phyloP scores from a whole-genome alignment of 148 eudicot genomes.

The Fagopyrum homotropicum region DNA sequence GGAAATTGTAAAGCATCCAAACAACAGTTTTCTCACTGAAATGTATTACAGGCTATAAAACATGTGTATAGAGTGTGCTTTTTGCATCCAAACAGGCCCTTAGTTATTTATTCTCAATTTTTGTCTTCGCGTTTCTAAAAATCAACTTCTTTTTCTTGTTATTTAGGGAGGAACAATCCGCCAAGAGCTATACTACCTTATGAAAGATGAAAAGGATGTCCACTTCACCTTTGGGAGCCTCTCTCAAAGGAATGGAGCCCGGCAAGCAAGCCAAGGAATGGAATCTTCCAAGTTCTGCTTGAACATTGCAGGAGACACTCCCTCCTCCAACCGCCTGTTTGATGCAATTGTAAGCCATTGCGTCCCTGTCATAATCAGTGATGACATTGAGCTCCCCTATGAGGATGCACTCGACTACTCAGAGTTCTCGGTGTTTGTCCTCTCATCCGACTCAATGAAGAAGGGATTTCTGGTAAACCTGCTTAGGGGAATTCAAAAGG shows the following conservation, averaged over 20 bases:
- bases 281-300: conserved; percentile 78
- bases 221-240: conserved; percentile 80
- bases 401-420: conserved; percentile 82
- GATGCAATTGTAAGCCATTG: conserved; percentile 93
- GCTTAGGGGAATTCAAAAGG: conserved; percentile 49
- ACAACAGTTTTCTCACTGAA: too few relatives aligned
- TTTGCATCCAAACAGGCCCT: too few relatives aligned
- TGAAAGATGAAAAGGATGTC: conserved; percentile 78
- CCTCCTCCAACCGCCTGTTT: conserved; percentile 87
- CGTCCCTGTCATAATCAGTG: conserved; percentile 89
- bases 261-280: conserved; percentile 77
- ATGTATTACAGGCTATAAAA: too few relatives aligned
- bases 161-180: conserved; percentile 80
- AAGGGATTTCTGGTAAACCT: conserved; percentile 57
- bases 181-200: conserved; percentile 81
- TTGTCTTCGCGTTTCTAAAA: neutral
- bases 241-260: conserved; percentile 48
- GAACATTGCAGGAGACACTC: conserved; percentile 94
- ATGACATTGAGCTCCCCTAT: conserved; percentile 79
- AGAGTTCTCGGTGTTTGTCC: conserved; percentile 61
- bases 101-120: neutral
- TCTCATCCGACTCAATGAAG: conserved; percentile 61
- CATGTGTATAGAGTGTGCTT: too few relatives aligned
- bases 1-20: too few relatives aligned
- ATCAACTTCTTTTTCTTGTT: conserved; percentile 3